Evolutionary conservation across 306 rosid species (phyloP).

Genomic region (Cucurbita moschata): DNA sequence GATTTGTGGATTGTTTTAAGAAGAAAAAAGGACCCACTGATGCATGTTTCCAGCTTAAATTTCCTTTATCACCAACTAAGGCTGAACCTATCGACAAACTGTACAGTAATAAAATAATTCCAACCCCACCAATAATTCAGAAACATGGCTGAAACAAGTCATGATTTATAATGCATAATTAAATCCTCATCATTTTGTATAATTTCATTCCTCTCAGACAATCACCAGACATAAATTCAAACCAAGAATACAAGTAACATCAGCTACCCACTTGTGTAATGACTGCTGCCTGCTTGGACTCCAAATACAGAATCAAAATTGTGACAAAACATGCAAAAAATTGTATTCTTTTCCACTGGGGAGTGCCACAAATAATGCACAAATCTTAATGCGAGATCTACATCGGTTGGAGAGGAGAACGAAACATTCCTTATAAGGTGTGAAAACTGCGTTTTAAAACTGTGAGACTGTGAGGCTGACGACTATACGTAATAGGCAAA

Average conservation of each 20-base stretch:
- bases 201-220: conserved; percentile 8
- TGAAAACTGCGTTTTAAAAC: too few species aligned
- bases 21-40: background rate
- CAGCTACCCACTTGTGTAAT: conserved; percentile 12
- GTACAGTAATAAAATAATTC: background rate
- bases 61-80: background rate
- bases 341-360: conserved; percentile 9
- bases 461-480: too few species aligned
- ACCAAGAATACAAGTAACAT: conserved; percentile 7
- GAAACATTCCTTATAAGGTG: too few species aligned
- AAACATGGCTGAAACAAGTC: background rate
- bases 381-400: background rate
- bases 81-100: background rate
- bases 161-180: background rate
- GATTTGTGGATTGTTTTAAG: background rate
- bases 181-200: background rate
- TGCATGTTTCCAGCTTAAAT: background rate
- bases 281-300: background rate
- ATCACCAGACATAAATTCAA: background rate
- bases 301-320: conserved; percentile 20
- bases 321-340: conserved; percentile 16
- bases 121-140: background rate
- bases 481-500: too few species aligned
- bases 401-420: too few species aligned
- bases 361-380: background rate